Conservation (phyloP, 495 filamentous ascomycete genomes). For the Lasiosphaeria hispida region DNA sequence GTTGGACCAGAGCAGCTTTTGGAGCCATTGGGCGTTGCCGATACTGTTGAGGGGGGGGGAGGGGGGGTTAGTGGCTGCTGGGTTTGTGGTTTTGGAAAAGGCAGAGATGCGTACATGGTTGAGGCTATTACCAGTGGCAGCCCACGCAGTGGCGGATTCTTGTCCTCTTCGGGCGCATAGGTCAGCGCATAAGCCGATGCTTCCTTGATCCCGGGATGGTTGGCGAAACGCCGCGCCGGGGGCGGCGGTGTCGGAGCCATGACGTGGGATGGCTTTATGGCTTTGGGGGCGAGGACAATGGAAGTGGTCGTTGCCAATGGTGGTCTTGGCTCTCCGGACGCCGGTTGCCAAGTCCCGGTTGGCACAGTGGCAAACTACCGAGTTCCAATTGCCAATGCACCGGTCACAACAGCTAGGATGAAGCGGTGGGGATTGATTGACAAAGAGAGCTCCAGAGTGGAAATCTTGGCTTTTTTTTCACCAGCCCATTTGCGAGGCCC, state of each 20-base stretch:
- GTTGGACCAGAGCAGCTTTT: slow-evolving; percentile 59
- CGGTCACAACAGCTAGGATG: too few species aligned
- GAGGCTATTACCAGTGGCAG: slow-evolving; percentile 28
- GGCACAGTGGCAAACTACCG: too few species aligned
- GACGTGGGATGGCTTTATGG: too few species aligned
- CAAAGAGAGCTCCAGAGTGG: too few species aligned
- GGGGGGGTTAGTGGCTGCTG: not conserved
- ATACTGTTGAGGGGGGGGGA: slow-evolving; percentile 31
- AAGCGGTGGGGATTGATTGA: too few species aligned
- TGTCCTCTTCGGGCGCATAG: slow-evolving; percentile 24
- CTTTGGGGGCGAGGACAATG: not conserved
- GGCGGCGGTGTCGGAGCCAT: not conserved
- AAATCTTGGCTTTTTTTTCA: too few species aligned
- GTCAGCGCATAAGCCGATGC: slow-evolving; percentile 24
- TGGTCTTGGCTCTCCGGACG: too few species aligned
- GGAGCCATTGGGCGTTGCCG: slow-evolving; percentile 22
- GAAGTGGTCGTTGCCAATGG: too few species aligned
- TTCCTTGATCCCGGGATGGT: slow-evolving; percentile 35
- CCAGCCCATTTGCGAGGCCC: too few species aligned
- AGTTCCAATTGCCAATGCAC: too few species aligned
- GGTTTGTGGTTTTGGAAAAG: too few species aligned
- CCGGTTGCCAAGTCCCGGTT: too few species aligned
- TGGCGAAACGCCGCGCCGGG: slow-evolving; percentile 24
- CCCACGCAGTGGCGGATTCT: slow-evolving; percentile 33
- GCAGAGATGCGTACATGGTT: slow-evolving; percentile 22